These are phyloP conservation scores for Lentinula raphanica DNA, from an alignment of 768 basidiomycete species.

Conservation along the genomic window DNA sequence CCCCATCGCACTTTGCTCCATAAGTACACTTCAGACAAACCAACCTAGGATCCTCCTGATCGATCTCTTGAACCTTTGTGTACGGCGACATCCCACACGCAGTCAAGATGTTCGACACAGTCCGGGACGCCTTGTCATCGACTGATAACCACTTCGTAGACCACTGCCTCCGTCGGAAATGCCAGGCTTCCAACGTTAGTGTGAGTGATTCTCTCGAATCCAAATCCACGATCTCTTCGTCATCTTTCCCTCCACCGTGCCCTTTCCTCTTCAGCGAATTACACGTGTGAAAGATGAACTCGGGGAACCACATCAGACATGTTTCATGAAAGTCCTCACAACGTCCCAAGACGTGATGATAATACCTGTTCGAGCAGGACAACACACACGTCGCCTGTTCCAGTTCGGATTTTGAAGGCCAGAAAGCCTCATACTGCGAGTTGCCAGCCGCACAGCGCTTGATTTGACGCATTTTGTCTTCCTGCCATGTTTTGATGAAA, in stretches of 20 bases:
- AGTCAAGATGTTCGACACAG: constrained; percentile 24
- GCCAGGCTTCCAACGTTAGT: background rate
- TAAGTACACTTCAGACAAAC: constrained; percentile 32
- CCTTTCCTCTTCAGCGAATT: constrained; percentile 13
- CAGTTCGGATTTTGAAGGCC: background rate
- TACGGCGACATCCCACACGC: constrained; percentile 23
- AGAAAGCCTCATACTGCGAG: background rate
- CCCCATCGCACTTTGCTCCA: constrained; percentile 28
- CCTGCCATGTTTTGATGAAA: constrained; percentile 7
- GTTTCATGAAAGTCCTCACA: constrained; percentile 3
- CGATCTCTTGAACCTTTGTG: constrained; percentile 23
- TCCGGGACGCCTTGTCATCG: constrained; percentile 24
- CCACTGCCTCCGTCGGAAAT: constrained; percentile 18
- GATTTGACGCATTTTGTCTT: background rate
- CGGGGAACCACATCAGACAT: constrained; percentile 28
- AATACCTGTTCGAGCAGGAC: constrained; percentile 15
- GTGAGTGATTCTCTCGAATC: constrained; percentile 5
- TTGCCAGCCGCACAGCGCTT: background rate
- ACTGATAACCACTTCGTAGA: constrained; percentile 19
- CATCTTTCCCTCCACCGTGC: background rate
- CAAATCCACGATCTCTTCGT: background rate
- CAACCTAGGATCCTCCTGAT: constrained; percentile 24
- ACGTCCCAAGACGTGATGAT: background rate
- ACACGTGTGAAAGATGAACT: constrained; percentile 29
- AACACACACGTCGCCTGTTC: constrained; percentile 24